Evolutionary conservation across 2,329 filamentous ascomycete genomes (phyloP).

Genomic region (Rutstroemia sp.): DNA sequence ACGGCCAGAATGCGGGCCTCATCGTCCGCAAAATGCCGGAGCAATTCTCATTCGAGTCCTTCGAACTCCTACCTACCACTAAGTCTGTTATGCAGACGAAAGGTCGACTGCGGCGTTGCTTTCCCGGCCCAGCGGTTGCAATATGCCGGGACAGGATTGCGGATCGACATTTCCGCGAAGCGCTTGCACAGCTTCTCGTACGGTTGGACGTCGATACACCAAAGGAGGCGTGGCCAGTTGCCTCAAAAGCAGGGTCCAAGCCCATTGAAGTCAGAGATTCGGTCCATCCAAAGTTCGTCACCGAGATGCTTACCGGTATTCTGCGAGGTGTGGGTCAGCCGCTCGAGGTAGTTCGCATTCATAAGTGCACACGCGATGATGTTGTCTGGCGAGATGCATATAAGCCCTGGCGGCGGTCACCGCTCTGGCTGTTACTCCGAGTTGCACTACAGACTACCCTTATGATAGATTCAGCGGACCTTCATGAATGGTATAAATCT

Average conservation of each 20-base stretch:
- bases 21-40: constrained; percentile 29
- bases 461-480: not conserved
- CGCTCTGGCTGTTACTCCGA: constrained; percentile 48
- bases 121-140: constrained; percentile 34
- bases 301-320: too few relatives aligned
- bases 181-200: constrained; percentile 12
- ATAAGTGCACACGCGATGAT: constrained; percentile 48
- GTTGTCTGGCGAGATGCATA: constrained; percentile 35
- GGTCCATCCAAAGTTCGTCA: too few relatives aligned
- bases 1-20: constrained; percentile 40
- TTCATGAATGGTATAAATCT: constrained; percentile 38
- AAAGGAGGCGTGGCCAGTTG: too few relatives aligned
- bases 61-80: constrained; percentile 39
- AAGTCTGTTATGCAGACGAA: constrained; percentile 30
- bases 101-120: constrained; percentile 36
- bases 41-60: constrained; percentile 32
- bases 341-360: constrained; percentile 28
- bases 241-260: too few relatives aligned
- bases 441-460: constrained; percentile 37
- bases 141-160: not conserved
- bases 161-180: constrained; percentile 15
- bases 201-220: constrained; percentile 9
- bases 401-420: constrained; percentile 43
- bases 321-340: too few relatives aligned
- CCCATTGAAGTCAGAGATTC: too few relatives aligned